A percentile compares a stretch with the other conserved stretches of the same genome.
Evolutionary conservation across 2,329 filamentous ascomycete species (phyloP).

Genomic region (Ciborinia camelliae): DNA sequence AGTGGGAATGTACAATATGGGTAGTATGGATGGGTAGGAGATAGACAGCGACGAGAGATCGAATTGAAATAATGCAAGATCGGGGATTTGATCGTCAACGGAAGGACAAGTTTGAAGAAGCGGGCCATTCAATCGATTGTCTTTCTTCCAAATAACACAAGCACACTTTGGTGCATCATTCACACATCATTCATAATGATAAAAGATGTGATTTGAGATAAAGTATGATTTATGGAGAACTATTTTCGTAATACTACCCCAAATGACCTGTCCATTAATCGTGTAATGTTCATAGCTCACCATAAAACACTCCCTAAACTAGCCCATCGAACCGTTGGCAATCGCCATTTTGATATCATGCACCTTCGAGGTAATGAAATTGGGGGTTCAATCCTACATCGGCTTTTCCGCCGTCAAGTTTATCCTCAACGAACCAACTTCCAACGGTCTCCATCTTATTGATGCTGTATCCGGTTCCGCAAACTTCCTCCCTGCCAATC

Average conservation of each 20-base stretch:
- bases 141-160: not conserved
- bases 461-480: not conserved
- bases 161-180: not conserved
- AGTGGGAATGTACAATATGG: too few relatives aligned
- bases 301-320: not conserved
- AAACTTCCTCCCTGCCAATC: not conserved
- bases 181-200: not conserved
- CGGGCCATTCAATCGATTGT: not conserved
- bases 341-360: too few relatives aligned
- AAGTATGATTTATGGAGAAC: not conserved
- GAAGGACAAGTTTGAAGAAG: too few relatives aligned
- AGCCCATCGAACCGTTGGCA: too few relatives aligned
- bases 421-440: not conserved
- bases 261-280: not conserved
- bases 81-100: too few relatives aligned
- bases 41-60: too few relatives aligned
- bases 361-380: not conserved
- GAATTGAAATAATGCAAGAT: too few relatives aligned
- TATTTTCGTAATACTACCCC: not conserved
- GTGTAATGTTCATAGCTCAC: not conserved
- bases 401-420: not conserved
- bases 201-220: not conserved
- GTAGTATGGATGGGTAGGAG: too few relatives aligned
- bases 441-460: not conserved
- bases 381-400: not conserved